Percentiles rank a stretch among this genome's conserved stretches.
Evolutionary conservation across 805 yeast species (phyloP).

Genomic region (Candida piceae): DNA sequence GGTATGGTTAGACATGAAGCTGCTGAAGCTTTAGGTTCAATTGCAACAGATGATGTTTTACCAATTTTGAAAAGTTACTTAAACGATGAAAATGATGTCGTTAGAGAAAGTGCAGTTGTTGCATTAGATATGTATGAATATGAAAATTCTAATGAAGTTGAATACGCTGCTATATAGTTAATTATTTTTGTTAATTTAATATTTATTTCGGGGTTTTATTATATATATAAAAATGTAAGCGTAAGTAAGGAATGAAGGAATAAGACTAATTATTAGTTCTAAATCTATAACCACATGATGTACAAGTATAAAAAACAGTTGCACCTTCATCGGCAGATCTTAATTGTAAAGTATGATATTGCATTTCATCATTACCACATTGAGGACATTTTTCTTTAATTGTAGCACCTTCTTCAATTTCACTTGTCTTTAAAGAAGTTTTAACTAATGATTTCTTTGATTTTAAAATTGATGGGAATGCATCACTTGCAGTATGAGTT

Average conservation of each 20-base stretch:
- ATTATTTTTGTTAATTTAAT: not conserved
- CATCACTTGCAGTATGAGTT: conserved; percentile 85
- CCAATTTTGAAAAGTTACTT: conserved; percentile 80
- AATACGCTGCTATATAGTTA: conserved; percentile 61
- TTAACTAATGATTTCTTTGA: conserved; percentile 87
- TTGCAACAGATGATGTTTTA: conserved; percentile 92
- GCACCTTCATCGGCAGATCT: conserved; percentile 99
- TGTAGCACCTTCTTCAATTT: conserved; percentile 91
- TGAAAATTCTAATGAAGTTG: conserved; percentile 79
- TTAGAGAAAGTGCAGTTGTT: conserved; percentile 93
- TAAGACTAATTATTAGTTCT: conserved; percentile 75
- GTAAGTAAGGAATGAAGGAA: not conserved
- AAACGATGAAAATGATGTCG: conserved; percentile 81
- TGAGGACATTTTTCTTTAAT: conserved; percentile 98
- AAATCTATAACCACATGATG: conserved; percentile 86
- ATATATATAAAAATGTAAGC: too few species aligned
- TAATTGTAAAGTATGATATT: conserved; percentile 90
- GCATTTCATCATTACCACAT: conserved; percentile 98
- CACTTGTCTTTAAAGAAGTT: conserved; percentile 70
- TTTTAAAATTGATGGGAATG: conserved; percentile 83
- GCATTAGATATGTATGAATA: conserved; percentile 98
- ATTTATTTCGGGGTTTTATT: not conserved
- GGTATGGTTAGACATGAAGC: conserved; percentile 99
- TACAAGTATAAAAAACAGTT: conserved; percentile 95
- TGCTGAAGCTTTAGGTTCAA: conserved; percentile 96